phyloP scores from a whole-genome alignment of 2,329 filamentous ascomycete genomes.

The Sporothrix curviconia region DNA sequence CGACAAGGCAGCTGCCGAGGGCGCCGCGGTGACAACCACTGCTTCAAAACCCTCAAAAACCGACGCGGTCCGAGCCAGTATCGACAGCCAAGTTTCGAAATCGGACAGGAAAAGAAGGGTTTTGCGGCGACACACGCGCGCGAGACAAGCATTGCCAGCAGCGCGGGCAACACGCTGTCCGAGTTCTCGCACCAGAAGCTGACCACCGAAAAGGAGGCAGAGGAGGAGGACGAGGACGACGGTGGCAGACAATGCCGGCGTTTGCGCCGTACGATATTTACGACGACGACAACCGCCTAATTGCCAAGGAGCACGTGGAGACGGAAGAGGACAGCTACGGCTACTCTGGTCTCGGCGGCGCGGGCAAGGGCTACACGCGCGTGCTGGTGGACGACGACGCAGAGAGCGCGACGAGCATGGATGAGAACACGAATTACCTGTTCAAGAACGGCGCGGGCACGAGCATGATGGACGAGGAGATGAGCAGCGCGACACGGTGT shows the following conservation, averaged over 20 bases:
- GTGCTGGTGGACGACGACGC: conserved; percentile 95
- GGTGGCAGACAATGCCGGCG: conserved; percentile 93
- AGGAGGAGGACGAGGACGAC: conserved; percentile 54
- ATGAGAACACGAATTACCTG: conserved; percentile 92
- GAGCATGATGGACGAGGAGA: conserved; percentile 60
- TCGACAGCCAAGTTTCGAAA: neutral
- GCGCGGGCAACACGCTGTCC: conserved; percentile 44
- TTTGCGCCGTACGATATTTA: conserved; percentile 92
- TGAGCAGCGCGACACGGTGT: conserved; percentile 75
- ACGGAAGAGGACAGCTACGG: conserved; percentile 60
- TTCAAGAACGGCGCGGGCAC: conserved; percentile 61
- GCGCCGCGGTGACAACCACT: too few relatives aligned
- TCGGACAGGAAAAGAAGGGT: conserved; percentile 15
- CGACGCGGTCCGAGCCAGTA: neutral
- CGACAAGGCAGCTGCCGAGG: neutral
- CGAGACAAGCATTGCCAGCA: conserved; percentile 34
- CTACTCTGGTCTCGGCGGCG: conserved; percentile 75
- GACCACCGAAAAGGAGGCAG: conserved; percentile 48
- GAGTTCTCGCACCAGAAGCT: conserved; percentile 90
- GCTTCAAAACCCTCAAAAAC: neutral
- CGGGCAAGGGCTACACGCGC: conserved; percentile 89
- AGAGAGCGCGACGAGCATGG: conserved; percentile 88
- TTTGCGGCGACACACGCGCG: conserved; percentile 30
- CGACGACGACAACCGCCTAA: conserved; percentile 81
- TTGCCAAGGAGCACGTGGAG: conserved; percentile 73